Evolutionary conservation across 192 early-diverging fungal genomes (phyloP), one percentile per base, ranked within the genome.

Genomic region (Helicostylum pulchrum): DNA sequence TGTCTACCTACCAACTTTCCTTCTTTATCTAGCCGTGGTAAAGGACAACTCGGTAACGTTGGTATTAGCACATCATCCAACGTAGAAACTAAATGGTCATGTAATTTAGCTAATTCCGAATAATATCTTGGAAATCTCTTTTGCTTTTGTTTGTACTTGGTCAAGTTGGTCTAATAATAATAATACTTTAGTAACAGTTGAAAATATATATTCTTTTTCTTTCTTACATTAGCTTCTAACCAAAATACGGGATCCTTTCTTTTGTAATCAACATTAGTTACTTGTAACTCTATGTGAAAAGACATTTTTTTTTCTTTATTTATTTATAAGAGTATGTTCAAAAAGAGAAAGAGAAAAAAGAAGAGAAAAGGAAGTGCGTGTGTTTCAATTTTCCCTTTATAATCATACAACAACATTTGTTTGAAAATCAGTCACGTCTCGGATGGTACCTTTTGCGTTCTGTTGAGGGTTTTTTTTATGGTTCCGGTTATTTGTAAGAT

Each of bases 211-310:
- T 62, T 49, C 32, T 50, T 62, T 32, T 63, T 52, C 11, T 47
- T 17, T 31, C 32, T 58, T 70, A 70, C 68, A 19, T 42, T 68
- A 4, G 56, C 62, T 42, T 67, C 66, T 32, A 73, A 58, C 71
- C 71, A 73, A 31, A 73, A 73, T 10, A 73, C 71, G 21, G 71
- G 71, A 26, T 73, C 71, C 48, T 68, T 73, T 15, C 71, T 47
- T 23, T 73, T 62, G 19, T 64, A 68, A 39, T 73, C 71, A 17
- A 70, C 68, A 36, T 62, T 70, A 20, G 61, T 63, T 19, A 68
- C 62, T 34, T 21, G 42, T 44, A 67, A 48, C 12, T 68, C 32
- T 39, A 68, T 17, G 19, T 46, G 12, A 42, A 39, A 39, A 39
- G 5, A 9, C 36, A 39, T 39, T 39, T 6, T 39, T 10, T 39